A percentile compares a stretch with the other conserved stretches of the same genome.
Evolutionary conservation across 2,329 filamentous ascomycete genomes (phyloP).

Genomic region (Cytospora leucostoma): DNA sequence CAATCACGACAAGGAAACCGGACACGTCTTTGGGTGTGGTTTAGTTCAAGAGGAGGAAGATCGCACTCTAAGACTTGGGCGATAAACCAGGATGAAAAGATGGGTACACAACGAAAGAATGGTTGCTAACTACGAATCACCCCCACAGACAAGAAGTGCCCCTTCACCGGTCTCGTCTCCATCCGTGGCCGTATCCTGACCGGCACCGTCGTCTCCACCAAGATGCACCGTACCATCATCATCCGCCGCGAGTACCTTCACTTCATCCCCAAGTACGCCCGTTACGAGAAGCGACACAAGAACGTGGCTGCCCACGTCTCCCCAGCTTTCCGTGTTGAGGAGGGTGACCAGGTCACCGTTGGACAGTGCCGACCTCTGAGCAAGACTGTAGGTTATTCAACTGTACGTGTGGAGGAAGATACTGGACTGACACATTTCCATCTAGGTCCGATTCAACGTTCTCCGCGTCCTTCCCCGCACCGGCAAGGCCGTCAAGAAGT

Average conservation of each 20-base stretch:
- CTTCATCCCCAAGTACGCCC: slow-evolving; percentile 98
- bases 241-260: slow-evolving; percentile 99
- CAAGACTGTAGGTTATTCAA: slow-evolving; percentile 87
- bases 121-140: slow-evolving; percentile 27
- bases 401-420: slow-evolving; percentile 5
- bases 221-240: slow-evolving; percentile 99
- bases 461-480: slow-evolving; percentile 97
- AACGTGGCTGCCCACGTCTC: slow-evolving; percentile 99
- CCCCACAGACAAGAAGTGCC: slow-evolving; percentile 98
- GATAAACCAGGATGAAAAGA: not conserved
- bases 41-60: slow-evolving; percentile 4
- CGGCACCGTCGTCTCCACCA: slow-evolving; percentile 98
- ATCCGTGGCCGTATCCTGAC: slow-evolving; percentile 99
- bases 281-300: slow-evolving; percentile 99
- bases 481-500: slow-evolving; percentile 96
- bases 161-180: slow-evolving; percentile 97
- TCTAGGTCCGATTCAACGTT: slow-evolving; percentile 97
- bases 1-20: not conserved
- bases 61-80: not conserved
- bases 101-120: not conserved
- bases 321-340: slow-evolving; percentile 99
- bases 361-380: slow-evolving; percentile 98
- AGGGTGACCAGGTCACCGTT: slow-evolving; percentile 98
- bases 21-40: not conserved
- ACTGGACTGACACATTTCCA: slow-evolving; percentile 17